Evolutionary conservation across 768 basidiomycete genomes (phyloP), one percentile per base, ranked within the genome.

Genomic region (Hortiboletus campestris): DNA sequence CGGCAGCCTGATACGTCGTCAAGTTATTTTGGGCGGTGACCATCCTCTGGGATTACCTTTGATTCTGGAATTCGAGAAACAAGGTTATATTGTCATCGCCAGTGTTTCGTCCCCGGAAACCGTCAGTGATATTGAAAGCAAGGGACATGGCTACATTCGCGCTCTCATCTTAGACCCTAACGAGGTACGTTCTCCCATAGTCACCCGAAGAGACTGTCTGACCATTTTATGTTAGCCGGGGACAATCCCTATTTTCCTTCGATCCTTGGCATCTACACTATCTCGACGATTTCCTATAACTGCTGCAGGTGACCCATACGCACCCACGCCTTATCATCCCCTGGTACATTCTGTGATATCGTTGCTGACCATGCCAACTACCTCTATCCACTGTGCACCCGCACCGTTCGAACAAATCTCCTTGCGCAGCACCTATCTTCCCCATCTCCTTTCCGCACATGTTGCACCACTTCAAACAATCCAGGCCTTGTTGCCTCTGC

Each of bases 11-110:
- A 61, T 44, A 31, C 46, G 10, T 50, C 32, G 32, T 57, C 51
- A 40, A 91, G 90, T 94, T 36, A 80, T 94, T 28, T 79, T 94
- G 39, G 93, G 94, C 28, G 93, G 86, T 10, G 93, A 94, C 65
- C 79, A 80, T 19, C 81, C 86, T 1, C 75, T 85, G 48, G 91
- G 83, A 8, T 75, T 84, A n/a, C 83, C 89, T 9, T 71, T 94
- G 40, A 84, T 94, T 50, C 64, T 81, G 44, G 86, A 86, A 50
- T 76, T 95, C 43, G 90, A 93, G 72, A 79, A 76, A 64, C 82
- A 84, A 57, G 92, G 90, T 0, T 94, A 88, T 64, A 88, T 94
- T 62, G 86, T 95, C 36, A 84, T 95, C 58, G 78, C 85, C 5
- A 94, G 88, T 57, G 92, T 93, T 17, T 75, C 84, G 1, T 83